phyloP scores from a whole-genome alignment of 306 rosid genomes.

The Nissolia schottii region DNA sequence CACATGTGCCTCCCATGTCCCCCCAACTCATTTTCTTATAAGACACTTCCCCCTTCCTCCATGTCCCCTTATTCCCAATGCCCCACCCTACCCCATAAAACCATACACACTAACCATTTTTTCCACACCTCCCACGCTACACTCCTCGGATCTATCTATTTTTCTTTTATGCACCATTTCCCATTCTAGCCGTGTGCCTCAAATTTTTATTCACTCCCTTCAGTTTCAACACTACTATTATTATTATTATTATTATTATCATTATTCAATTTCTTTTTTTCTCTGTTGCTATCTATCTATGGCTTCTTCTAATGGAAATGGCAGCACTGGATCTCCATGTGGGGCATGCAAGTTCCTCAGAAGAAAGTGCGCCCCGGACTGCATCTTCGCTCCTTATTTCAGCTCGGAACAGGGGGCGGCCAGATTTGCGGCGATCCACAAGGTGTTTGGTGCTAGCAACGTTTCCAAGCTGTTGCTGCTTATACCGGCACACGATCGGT shows the following conservation, averaged over 20 bases:
- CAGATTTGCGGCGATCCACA: constrained; percentile 91
- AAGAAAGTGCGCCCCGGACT: constrained; percentile 79
- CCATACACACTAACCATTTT: background rate
- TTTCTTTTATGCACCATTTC: constrained; percentile 78
- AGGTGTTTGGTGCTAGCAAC: constrained; percentile 95
- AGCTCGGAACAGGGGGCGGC: constrained; percentile 86
- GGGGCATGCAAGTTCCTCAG: constrained; percentile 98
- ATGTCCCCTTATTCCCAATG: constrained; percentile 37
- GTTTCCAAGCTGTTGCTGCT: constrained; percentile 80
- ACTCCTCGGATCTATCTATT: no score
- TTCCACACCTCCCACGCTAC: background rate
- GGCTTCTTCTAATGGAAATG: constrained; percentile 23
- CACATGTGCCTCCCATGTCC: constrained; percentile 58
- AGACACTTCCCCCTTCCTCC: constrained; percentile 23
- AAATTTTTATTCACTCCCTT: constrained; percentile 24
- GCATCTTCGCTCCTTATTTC: constrained; percentile 91
- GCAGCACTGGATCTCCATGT: constrained; percentile 70
- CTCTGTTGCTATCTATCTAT: background rate
- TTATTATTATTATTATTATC: background rate
- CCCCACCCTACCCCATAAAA: constrained; percentile 37
- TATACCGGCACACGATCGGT: constrained; percentile 80
- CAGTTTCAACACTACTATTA: background rate
- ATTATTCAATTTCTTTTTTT: background rate
- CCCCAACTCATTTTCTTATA: constrained; percentile 50
- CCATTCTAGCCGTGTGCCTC: constrained; percentile 77